Evolutionary conservation across 208 protist species (phyloP).

Genomic region (Leishmania lainsoni): DNA sequence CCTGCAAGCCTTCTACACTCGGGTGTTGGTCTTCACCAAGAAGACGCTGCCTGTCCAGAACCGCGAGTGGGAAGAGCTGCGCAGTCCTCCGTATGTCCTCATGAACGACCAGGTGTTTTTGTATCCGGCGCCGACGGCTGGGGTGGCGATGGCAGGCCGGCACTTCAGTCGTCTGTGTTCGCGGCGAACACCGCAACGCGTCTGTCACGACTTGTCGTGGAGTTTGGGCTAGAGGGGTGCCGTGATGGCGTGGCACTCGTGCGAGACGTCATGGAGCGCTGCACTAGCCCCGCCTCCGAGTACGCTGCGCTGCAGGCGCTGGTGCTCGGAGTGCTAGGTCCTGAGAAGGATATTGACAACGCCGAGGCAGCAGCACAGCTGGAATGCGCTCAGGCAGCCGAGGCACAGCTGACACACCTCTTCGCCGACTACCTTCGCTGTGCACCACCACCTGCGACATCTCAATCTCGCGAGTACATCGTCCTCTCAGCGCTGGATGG

Average conservation of each 20-base stretch:
- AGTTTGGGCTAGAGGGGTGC: constrained; percentile 83
- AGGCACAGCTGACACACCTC: constrained; percentile 15
- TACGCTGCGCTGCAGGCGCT: constrained; percentile 64
- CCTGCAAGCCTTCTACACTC: constrained; percentile 59
- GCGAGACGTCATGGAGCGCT: constrained; percentile 66
- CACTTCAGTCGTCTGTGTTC: constrained; percentile 20
- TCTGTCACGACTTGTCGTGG: constrained; percentile 62
- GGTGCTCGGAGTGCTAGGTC: constrained; percentile 44
- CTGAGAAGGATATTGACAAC: constrained; percentile 13
- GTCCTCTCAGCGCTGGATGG: constrained; percentile 60
- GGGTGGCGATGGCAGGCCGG: background rate
- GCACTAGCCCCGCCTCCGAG: constrained; percentile 64
- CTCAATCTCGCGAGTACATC: constrained; percentile 26
- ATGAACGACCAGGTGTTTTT: constrained; percentile 73
- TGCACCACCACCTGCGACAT: background rate
- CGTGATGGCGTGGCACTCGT: constrained; percentile 61
- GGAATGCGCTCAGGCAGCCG: constrained; percentile 8
- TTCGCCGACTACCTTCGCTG: constrained; percentile 14
- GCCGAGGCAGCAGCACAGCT: constrained; percentile 21
- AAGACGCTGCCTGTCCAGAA: constrained; percentile 61
- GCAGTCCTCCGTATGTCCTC: constrained; percentile 65
- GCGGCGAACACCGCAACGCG: constrained; percentile 34
- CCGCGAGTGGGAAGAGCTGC: constrained; percentile 56
- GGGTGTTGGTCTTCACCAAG: constrained; percentile 61
- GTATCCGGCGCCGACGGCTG: constrained; percentile 25